These are phyloP conservation scores for Parmales sp. DNA, from an alignment of 108 stramenopile species.

Conservation along the genomic window DNA sequence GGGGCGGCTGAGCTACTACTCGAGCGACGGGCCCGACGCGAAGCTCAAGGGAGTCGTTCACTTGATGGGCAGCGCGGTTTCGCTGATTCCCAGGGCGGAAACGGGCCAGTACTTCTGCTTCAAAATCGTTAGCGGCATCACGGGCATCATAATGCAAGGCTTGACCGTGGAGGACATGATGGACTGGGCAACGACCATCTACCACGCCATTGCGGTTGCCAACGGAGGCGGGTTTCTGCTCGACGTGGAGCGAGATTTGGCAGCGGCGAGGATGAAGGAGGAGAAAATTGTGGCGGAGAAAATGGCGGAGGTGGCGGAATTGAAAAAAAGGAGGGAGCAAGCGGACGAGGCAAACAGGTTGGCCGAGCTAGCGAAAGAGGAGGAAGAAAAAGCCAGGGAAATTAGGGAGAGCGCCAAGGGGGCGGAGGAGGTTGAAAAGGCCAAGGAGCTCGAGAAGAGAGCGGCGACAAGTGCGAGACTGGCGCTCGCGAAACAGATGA, in stretches of 20 bases:
- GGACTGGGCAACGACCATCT: constrained; percentile 23
- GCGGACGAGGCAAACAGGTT: background rate
- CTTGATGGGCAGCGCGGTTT: constrained; percentile 27
- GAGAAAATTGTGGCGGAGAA: background rate
- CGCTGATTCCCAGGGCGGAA: constrained; percentile 18
- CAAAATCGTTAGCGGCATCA: constrained; percentile 20
- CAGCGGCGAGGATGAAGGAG: constrained; percentile 7
- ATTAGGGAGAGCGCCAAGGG: background rate
- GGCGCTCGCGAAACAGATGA: too few species aligned
- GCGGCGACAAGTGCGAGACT: background rate
- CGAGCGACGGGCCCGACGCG: constrained; percentile 9
- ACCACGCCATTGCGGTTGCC: constrained; percentile 30
- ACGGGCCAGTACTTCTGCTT: constrained; percentile 20
- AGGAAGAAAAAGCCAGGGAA: background rate
- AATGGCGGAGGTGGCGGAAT: background rate
- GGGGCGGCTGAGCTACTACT: constrained; percentile 23
- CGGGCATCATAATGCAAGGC: constrained; percentile 22
- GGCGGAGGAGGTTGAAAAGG: background rate
- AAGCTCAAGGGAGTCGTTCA: constrained; percentile 21
- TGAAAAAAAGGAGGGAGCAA: background rate
- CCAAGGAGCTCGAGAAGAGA: background rate
- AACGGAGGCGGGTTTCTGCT: constrained; percentile 34
- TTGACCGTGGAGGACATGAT: constrained; percentile 18
- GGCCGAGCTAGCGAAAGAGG: background rate
- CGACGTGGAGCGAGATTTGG: constrained; percentile 21